Conservation (phyloP, 2,329 filamentous ascomycete genomes). For the Colletotrichum sp. region DNA sequence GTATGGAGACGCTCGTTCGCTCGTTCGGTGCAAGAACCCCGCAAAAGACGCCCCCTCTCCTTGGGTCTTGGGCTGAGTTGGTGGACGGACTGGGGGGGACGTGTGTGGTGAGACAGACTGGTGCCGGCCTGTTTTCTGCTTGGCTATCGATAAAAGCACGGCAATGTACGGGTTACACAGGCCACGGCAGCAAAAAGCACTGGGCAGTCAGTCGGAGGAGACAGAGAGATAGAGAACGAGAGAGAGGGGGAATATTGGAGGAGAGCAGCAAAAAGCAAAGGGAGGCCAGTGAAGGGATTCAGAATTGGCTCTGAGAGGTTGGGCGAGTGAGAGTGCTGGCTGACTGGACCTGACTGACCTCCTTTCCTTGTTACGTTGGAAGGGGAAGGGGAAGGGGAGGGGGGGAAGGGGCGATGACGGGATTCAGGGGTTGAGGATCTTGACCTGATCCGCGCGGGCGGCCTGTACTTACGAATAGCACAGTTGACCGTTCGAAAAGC, state of each 20-base stretch:
- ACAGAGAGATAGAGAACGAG: neutral
- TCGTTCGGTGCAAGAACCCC: conserved; percentile 16
- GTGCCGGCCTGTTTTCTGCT: neutral
- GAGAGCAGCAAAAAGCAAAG: neutral
- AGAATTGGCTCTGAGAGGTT: neutral
- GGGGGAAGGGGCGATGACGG: neutral
- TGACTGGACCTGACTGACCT: neutral
- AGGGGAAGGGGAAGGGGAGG: neutral
- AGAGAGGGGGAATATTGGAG: neutral
- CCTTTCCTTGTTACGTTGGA: neutral
- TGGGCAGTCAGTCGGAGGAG: neutral
- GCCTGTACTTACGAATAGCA: neutral
- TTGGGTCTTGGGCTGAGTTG: neutral
- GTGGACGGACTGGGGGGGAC: neutral
- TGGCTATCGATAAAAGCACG: neutral
- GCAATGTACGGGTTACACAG: neutral
- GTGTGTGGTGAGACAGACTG: conserved; percentile 1
- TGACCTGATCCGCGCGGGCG: neutral
- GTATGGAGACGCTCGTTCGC: conserved; percentile 19
- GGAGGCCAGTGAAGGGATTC: neutral
- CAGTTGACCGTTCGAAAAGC: neutral
- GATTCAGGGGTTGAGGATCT: neutral
- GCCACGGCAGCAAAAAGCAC: neutral
- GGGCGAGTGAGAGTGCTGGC: neutral
- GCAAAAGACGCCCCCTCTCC: conserved; percentile 21